Conservation (phyloP, 2,329 filamentous ascomycete species). For the Pseudohalonectria lignicola region DNA sequence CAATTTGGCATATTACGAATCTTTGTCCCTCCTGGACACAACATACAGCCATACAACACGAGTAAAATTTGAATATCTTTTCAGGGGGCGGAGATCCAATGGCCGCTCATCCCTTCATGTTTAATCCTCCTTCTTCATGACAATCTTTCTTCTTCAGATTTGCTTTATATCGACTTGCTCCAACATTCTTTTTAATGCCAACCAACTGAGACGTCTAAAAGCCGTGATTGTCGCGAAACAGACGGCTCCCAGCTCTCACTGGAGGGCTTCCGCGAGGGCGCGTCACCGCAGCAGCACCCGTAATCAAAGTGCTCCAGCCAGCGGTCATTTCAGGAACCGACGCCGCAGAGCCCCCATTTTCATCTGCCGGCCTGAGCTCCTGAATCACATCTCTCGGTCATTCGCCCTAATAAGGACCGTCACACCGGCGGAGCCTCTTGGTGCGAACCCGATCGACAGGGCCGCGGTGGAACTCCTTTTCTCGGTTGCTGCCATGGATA, state of each 20-base stretch:
- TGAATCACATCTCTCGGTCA: slow-evolving; percentile 11
- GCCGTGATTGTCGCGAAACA: slow-evolving; percentile 31
- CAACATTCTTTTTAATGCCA: slow-evolving; percentile 32
- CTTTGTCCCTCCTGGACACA: too few relatives aligned
- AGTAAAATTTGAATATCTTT: too few relatives aligned
- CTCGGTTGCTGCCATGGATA: slow-evolving; percentile 1
- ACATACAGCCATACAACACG: too few relatives aligned
- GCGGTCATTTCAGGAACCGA: slow-evolving; percentile 11
- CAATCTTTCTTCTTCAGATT: slow-evolving; percentile 30
- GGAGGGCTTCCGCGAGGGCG: too few relatives aligned
- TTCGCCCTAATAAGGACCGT: too few relatives aligned
- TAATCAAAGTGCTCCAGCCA: slow-evolving; percentile 22
- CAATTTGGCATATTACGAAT: too few relatives aligned
- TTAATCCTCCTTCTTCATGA: slow-evolving; percentile 27
- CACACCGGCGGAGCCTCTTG: neutral
- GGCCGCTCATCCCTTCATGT: slow-evolving; percentile 1
- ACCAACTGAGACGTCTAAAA: slow-evolving; percentile 28
- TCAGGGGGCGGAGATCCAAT: neutral
- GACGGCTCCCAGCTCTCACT: too few relatives aligned
- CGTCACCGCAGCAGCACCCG: too few relatives aligned
- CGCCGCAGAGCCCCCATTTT: slow-evolving; percentile 12
- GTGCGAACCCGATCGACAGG: slow-evolving; percentile 7
- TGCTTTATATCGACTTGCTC: slow-evolving; percentile 35
- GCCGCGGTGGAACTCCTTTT: slow-evolving; percentile 10
- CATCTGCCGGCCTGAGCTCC: slow-evolving; percentile 9